A percentile compares a stretch with the other conserved stretches of the same genome.
These are phyloP conservation scores for Tolypocladium ovalisporum DNA, from an alignment of 2,329 filamentous ascomycete species.

Conservation along the genomic window DNA sequence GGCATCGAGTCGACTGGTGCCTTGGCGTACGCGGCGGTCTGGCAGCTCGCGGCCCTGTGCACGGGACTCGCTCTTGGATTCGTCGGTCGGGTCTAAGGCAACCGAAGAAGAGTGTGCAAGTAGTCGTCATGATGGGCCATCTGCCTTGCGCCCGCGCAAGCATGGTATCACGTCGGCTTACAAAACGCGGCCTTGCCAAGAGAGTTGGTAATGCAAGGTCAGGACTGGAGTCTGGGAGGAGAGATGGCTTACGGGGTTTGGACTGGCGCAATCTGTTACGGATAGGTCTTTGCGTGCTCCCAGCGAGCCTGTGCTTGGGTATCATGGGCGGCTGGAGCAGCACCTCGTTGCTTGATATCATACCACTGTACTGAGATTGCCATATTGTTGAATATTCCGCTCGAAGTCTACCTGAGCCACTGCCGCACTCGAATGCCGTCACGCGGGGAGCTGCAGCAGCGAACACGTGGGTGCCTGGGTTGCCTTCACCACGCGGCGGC, in stretches of 20 bases:
- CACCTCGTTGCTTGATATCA: neutral
- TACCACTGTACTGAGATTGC: neutral
- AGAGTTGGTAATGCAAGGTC: neutral
- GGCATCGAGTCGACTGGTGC: constrained; percentile 64
- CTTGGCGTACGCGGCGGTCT: constrained; percentile 60
- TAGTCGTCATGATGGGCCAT: neutral
- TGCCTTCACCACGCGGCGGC: neutral
- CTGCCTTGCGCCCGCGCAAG: neutral
- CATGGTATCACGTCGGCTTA: neutral
- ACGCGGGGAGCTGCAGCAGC: neutral
- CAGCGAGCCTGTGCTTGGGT: neutral
- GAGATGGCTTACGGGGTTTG: neutral
- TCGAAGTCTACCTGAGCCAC: neutral
- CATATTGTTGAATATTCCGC: neutral
- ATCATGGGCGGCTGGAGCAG: neutral
- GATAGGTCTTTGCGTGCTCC: neutral
- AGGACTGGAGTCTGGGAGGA: neutral
- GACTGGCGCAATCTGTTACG: neutral
- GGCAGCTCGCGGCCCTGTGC: constrained; percentile 54
- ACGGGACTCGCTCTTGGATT: constrained; percentile 45
- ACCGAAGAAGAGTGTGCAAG: neutral
- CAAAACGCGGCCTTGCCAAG: neutral
- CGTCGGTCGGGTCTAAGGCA: constrained; percentile 31
- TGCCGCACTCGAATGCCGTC: neutral
- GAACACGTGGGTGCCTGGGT: neutral